phyloP scores from a whole-genome alignment of 1,284 basidiomycete genomes.

The Cystobasidium slooffiae region DNA sequence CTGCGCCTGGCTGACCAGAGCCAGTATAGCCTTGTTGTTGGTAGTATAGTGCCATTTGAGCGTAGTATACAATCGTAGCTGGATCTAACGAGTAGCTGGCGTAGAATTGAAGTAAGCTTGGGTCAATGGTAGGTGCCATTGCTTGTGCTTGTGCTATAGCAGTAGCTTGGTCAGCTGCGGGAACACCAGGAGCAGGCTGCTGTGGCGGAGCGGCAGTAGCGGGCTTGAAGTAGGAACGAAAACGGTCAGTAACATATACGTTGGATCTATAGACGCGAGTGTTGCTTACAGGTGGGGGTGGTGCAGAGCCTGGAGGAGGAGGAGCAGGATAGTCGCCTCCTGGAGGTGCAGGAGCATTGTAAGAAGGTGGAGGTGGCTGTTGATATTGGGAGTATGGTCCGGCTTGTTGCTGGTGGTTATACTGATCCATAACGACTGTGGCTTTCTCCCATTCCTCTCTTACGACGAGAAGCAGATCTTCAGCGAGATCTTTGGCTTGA shows the following conservation, averaged over 20 bases:
- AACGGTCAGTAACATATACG: not conserved
- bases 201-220: slow-evolving; percentile 11
- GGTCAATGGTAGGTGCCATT: slow-evolving; percentile 34
- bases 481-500: slow-evolving; percentile 82
- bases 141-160: slow-evolving; percentile 42
- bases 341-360: slow-evolving; percentile 42
- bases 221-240: slow-evolving; percentile 4
- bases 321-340: slow-evolving; percentile 32
- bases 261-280: not conserved
- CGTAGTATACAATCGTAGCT: slow-evolving; percentile 42
- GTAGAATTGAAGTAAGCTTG: slow-evolving; percentile 38
- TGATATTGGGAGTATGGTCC: slow-evolving; percentile 32
- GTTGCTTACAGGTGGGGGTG: slow-evolving; percentile 25
- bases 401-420: slow-evolving; percentile 39
- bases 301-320: slow-evolving; percentile 31
- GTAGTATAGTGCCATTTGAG: slow-evolving; percentile 37
- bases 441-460: slow-evolving; percentile 83
- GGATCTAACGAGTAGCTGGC: slow-evolving; percentile 37
- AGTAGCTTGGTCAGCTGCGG: slow-evolving; percentile 14
- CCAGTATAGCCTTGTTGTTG: slow-evolving; percentile 41
- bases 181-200: slow-evolving; percentile 17
- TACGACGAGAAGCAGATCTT: slow-evolving; percentile 85
- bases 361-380: slow-evolving; percentile 38
- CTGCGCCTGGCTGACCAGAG: slow-evolving; percentile 6
- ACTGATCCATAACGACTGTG: slow-evolving; percentile 42